Percentiles rank a stretch among this genome's conserved stretches.
Conservation (phyloP, 192 early-diverging fungal species). For the Chytriomyces sp. region DNA sequence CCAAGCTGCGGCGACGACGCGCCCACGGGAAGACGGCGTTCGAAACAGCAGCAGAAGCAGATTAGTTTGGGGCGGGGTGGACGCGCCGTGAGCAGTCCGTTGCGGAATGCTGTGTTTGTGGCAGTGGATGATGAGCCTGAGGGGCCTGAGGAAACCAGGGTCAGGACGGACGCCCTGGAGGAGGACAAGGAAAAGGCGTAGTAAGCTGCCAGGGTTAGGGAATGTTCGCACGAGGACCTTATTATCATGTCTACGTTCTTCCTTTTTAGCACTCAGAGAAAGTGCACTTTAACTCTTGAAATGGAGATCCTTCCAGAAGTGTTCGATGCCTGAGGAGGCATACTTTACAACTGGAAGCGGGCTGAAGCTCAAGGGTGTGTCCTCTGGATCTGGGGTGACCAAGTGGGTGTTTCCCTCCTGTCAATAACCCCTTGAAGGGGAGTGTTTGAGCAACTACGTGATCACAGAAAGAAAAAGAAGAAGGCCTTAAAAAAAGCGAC, state of each 20-base stretch:
- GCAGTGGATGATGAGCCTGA: background rate
- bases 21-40: background rate
- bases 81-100: background rate
- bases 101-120: background rate
- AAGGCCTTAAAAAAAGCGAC: slow-evolving; percentile 18
- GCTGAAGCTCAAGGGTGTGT: slow-evolving; percentile 64
- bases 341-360: slow-evolving; percentile 58
- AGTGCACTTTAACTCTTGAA: too few species aligned
- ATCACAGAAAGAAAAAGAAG: slow-evolving; percentile 32
- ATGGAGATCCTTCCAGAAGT: too few species aligned
- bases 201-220: too few species aligned
- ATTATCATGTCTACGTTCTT: too few species aligned
- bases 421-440: background rate
- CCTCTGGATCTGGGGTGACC: slow-evolving; percentile 32
- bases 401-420: slow-evolving; percentile 49
- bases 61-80: background rate
- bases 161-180: too few species aligned
- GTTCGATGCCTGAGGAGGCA: too few species aligned
- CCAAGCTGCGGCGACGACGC: too few species aligned
- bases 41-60: background rate
- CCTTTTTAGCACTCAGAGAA: too few species aligned
- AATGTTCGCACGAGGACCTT: too few species aligned
- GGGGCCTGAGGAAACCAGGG: background rate
- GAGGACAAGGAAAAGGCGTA: too few species aligned
- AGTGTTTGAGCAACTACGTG: too few species aligned